These are phyloP conservation scores for Taxawa tesnikishii DNA, from an alignment of 2,329 filamentous ascomycete species.

Conservation along the genomic window DNA sequence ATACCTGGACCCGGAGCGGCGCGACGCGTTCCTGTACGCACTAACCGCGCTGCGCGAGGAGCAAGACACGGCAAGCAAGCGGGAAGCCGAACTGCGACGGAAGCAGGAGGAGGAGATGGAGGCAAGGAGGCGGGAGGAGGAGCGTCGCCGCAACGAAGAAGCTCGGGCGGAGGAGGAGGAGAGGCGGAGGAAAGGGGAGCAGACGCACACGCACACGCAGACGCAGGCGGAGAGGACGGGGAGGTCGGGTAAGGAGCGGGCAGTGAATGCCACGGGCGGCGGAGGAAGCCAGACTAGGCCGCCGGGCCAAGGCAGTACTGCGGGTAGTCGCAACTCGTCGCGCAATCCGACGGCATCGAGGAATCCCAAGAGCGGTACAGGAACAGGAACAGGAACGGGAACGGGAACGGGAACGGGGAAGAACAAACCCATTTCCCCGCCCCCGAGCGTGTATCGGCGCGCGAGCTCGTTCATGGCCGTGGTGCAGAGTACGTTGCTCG, in stretches of 20 bases:
- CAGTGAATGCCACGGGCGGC: conserved; percentile 8
- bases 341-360: no score
- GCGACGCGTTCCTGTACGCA: conserved; percentile 79
- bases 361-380: no score
- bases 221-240: no score
- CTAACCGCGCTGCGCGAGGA: conserved; percentile 76
- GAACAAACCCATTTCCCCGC: conserved; percentile 15
- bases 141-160: conserved; percentile 22
- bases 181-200: conserved; percentile 21
- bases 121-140: conserved; percentile 31
- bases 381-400: no score
- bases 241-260: conserved; percentile 14
- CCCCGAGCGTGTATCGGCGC: conserved; percentile 27
- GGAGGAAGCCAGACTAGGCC: conserved; percentile 10
- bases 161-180: conserved; percentile 25
- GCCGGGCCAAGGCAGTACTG: no score
- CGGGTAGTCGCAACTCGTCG: no score
- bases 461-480: conserved; percentile 31
- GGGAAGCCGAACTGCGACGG: conserved; percentile 51
- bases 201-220: no score
- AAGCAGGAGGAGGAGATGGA: conserved; percentile 38
- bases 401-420: no score
- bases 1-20: conserved; percentile 80
- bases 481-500: conserved; percentile 37
- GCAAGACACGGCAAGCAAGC: conserved; percentile 57